Evolutionary conservation across 2,329 filamentous ascomycete genomes (phyloP).

Genomic region (Torrubiellomyces zombiae): DNA sequence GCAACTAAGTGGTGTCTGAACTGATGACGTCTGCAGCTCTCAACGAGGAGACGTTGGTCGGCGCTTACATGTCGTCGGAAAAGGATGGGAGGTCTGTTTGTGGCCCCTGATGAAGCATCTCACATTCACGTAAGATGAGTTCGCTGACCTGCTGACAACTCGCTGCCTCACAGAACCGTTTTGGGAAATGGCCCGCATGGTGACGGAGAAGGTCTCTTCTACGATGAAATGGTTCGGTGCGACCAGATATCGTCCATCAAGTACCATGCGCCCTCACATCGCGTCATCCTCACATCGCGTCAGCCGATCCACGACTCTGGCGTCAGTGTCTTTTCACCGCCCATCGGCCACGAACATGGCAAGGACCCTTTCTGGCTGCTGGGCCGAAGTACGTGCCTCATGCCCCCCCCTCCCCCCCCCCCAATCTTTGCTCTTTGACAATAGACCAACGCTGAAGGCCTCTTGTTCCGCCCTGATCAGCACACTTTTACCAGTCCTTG

Average conservation of each 20-base stretch:
- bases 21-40: conserved; percentile 11
- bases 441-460: too few species aligned
- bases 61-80: conserved; percentile 26
- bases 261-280: conserved; percentile 25
- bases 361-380: conserved; percentile 20
- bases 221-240: conserved; percentile 23
- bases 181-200: too few species aligned
- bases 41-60: conserved; percentile 18
- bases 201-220: too few species aligned
- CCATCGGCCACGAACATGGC: conserved; percentile 11
- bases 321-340: conserved; percentile 22
- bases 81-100: conserved; percentile 21
- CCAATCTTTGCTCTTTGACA: too few species aligned
- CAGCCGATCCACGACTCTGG: conserved; percentile 14
- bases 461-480: too few species aligned
- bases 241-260: conserved; percentile 28
- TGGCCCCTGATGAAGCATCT: too few species aligned
- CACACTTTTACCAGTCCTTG: conserved; percentile 15
- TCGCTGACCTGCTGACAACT: too few species aligned
- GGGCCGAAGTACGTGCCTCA: conserved; percentile 14
- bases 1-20: too few species aligned
- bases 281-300: conserved; percentile 25
- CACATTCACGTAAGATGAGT: too few species aligned
- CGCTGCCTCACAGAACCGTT: too few species aligned
- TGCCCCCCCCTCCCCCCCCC: background rate